Base-by-base conservation (phyloP, 768 basidiomycete genomes). In the Trametes cingulata region DNA sequence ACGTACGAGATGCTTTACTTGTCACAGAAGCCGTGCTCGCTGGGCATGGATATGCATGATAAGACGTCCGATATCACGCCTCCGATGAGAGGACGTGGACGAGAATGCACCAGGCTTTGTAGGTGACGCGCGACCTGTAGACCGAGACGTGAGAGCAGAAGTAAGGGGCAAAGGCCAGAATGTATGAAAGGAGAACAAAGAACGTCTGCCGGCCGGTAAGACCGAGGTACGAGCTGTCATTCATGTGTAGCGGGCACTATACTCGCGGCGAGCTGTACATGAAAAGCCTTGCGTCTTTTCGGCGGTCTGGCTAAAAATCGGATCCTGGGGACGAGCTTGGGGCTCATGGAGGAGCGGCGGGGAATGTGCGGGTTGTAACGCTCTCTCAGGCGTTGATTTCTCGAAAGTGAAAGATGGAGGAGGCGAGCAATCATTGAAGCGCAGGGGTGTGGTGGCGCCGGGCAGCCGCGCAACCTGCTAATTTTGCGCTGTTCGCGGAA, bases 181-280 rank as follows among this genome's bases (percentile, higher is more conserved):
- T 10, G 9, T 33, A 13, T 12, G 6, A 19, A 5, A 35, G 14
- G 13, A 40, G n/a, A 13, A 35, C 33, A 33, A 19, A 37, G 35
- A 22, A 20, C 4, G 36, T 2, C 1, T 25, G 47, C 27, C 56
- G 56, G 56, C 56, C 56, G 56, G 56, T 57, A 57, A 37, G 19
- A 49, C 56, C 56, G 47, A 57, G 55, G 55, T 48, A 56, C 55
- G 55, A 45, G 55, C 55, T 56, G 55, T 55, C 53, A 55, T 9
- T 22, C 3, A 10, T n/a, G 14, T 19, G 24, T 15, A 13, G 54
- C 45, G 54, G 45, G 35, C 33, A 37, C 47, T 47, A 20, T 4
- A 13, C 7, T 33, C 15, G 45, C 2, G 22, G 33, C 9, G 35
- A 9, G 13, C 15, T 10, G 22, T 6, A 25, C 36, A 35, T 37